These are phyloP conservation scores for Tulasnella sp. DNA, from an alignment of 768 basidiomycete species.

Conservation along the genomic window DNA sequence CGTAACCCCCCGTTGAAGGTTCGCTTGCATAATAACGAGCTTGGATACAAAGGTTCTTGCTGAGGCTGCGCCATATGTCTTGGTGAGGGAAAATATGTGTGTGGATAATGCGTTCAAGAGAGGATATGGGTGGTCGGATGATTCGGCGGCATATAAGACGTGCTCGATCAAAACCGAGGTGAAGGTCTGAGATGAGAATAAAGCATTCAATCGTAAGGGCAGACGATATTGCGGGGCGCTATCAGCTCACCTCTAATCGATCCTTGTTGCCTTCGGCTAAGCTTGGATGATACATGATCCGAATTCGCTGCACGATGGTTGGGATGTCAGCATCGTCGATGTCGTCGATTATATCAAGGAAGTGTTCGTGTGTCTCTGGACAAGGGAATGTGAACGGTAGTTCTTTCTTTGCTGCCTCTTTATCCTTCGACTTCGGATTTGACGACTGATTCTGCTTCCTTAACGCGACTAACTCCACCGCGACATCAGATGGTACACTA, in stretches of 20 bases:
- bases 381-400: slow-evolving; percentile 91
- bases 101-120: slow-evolving; percentile 58
- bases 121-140: slow-evolving; percentile 46
- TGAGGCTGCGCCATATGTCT: slow-evolving; percentile 66
- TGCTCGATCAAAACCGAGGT: slow-evolving; percentile 78
- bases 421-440: slow-evolving; percentile 15
- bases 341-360: slow-evolving; percentile 68
- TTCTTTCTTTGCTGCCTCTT: slow-evolving; percentile 34
- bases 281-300: slow-evolving; percentile 84
- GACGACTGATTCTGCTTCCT: neutral
- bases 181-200: slow-evolving; percentile 43
- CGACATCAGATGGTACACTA: neutral
- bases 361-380: slow-evolving; percentile 75
- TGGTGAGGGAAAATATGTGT: slow-evolving; percentile 67
- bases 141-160: slow-evolving; percentile 60
- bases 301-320: slow-evolving; percentile 78
- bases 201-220: neutral
- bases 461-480: neutral
- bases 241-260: slow-evolving; percentile 64
- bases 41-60: slow-evolving; percentile 75
- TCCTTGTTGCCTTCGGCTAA: slow-evolving; percentile 84
- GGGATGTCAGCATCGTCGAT: slow-evolving; percentile 63
- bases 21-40: slow-evolving; percentile 85
- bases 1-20: slow-evolving; percentile 71
- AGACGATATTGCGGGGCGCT: no score